These are phyloP conservation scores for Volutella citrinella DNA, from an alignment of 2,329 filamentous ascomycete genomes.

Conservation along the genomic window DNA sequence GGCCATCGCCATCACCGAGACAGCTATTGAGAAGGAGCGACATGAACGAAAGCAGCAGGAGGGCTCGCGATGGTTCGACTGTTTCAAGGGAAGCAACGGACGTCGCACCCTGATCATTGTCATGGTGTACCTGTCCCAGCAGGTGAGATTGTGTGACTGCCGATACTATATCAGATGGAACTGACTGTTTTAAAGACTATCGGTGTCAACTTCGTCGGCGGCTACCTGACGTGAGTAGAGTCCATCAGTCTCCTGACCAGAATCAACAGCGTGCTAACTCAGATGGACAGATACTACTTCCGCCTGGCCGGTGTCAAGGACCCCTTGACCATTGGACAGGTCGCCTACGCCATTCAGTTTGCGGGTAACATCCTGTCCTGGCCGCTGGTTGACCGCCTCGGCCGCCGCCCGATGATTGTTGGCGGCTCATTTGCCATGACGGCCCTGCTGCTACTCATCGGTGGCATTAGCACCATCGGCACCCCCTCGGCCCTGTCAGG, in stretches of 20 bases:
- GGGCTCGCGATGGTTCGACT: constrained; percentile 22
- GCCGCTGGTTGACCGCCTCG: constrained; percentile 28
- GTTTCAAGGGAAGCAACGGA: constrained; percentile 25
- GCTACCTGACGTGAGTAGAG: constrained; percentile 25
- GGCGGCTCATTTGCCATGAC: constrained; percentile 26
- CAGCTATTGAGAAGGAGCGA: constrained; percentile 21
- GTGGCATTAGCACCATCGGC: constrained; percentile 28
- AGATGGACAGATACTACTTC: constrained; percentile 20
- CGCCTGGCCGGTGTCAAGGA: constrained; percentile 26
- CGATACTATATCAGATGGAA: too few species aligned
- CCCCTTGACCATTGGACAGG: constrained; percentile 26
- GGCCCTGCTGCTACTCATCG: constrained; percentile 26
- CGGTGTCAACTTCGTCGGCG: constrained; percentile 28
- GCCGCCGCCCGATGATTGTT: constrained; percentile 28
- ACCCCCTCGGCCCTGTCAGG: constrained; percentile 16
- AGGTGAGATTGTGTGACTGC: too few species aligned
- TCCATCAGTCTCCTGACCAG: too few species aligned
- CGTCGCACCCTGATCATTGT: constrained; percentile 27
- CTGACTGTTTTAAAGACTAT: too few species aligned
- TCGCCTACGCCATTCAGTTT: constrained; percentile 27
- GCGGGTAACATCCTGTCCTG: constrained; percentile 29
- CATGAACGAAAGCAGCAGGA: constrained; percentile 19
- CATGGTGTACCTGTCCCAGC: constrained; percentile 31
- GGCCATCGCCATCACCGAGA: constrained; percentile 12
- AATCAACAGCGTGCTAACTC: neutral